Base-by-base conservation (phyloP, 2,329 filamentous ascomycete genomes). In the Pseudopithomyces maydicus region DNA sequence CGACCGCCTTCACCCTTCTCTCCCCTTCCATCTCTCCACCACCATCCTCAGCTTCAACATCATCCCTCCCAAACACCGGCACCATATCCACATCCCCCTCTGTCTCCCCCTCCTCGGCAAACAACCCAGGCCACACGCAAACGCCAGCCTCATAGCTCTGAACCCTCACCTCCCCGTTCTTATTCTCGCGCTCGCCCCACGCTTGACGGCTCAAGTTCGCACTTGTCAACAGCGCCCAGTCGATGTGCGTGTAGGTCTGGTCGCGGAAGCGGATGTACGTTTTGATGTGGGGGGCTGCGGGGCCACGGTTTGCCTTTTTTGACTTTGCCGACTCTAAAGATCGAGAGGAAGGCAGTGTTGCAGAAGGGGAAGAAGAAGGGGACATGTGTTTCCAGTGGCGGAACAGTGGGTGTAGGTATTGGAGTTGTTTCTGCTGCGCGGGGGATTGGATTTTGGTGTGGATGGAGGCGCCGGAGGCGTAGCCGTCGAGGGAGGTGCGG, bases 141-240 rank as follows among this genome's bases (percentile, higher is more conserved):
- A 97, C 90, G 0, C 92, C 92, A 32, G 91, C 84, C 73, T 97
- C 92, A 80, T 89, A 97, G 29, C 90, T 95, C 56, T 89, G 87
- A 26, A 96, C 85, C 35, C 88, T 83, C 29, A 92, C 59, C 65
- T 90, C 84, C 0, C 85, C 85, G 0, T 81, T 78, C 2, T 79
- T 73, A 58, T 83, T 85, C 7, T 72, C 74, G 2, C 84, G 80
- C 36, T 89, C 87, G 1, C 92, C 92, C 93, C 92, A 97, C 0
- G 92, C 92, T 75, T 96, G 92, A 59, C 88, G 94, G 1, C 90
- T 95, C 2, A 97, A 74, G 65, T 96, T 97, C n/a, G 92, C 92
- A n/a, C 90, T 95, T 0, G 91, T 96, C 2, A 96, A 73, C 61
- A 97, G 81, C 1, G 90, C 91, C 93, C 92, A 97, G 69, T 95